phyloP scores from a whole-genome alignment of 2,329 filamentous ascomycete species.

The Huntiella savannae region DNA sequence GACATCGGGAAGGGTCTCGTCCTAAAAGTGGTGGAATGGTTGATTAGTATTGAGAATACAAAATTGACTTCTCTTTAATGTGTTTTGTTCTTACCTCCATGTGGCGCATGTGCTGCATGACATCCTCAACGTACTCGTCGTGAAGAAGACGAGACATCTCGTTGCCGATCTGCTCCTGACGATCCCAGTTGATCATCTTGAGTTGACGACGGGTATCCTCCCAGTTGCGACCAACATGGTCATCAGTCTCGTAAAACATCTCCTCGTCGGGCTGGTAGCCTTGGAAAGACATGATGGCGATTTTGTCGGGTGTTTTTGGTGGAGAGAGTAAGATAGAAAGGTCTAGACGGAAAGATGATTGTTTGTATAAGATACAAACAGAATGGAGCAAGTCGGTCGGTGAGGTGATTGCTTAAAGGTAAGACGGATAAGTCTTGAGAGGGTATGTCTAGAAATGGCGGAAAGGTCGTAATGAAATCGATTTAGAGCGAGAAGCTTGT shows the following conservation, averaged over 20 bases:
- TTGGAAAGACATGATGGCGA: conserved; percentile 27
- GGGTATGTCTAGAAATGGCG: too few relatives aligned
- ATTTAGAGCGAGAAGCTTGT: too few relatives aligned
- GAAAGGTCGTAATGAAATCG: too few relatives aligned
- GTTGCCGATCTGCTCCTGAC: conserved; percentile 73
- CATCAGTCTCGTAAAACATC: conserved; percentile 34
- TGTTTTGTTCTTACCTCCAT: conserved; percentile 54
- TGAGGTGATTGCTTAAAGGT: too few relatives aligned
- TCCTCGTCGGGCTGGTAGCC: conserved; percentile 22
- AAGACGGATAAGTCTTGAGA: too few relatives aligned
- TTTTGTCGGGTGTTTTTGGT: background rate
- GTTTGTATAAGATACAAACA: conserved; percentile 10
- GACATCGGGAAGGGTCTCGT: conserved; percentile 83
- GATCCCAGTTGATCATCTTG: conserved; percentile 60
- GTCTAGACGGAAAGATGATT: background rate
- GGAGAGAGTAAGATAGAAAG: background rate
- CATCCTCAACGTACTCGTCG: conserved; percentile 86
- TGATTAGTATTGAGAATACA: background rate
- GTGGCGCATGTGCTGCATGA: conserved; percentile 80
- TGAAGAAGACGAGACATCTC: conserved; percentile 71
- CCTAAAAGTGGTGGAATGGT: conserved; percentile 21
- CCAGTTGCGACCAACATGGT: conserved; percentile 31
- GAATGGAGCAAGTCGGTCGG: background rate
- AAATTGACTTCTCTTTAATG: background rate
- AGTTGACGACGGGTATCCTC: conserved; percentile 57